Percentiles rank a stretch among this genome's conserved stretches.
phyloP scores from a whole-genome alignment of 192 early-diverging fungal species.

The Podila clonocystis region DNA sequence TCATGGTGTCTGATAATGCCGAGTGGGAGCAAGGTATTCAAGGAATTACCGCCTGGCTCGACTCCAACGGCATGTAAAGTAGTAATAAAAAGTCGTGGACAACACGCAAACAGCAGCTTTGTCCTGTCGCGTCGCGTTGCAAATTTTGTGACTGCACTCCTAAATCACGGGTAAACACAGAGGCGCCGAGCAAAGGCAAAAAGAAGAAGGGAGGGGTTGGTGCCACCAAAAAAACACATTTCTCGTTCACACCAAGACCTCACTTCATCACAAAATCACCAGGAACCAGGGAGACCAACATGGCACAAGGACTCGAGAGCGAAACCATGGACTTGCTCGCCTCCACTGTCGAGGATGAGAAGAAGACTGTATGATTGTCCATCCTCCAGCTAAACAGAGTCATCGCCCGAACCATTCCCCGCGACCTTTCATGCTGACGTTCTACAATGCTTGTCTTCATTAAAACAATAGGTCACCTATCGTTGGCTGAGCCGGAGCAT shows the following conservation, averaged over 20 bases:
- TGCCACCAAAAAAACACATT: no score
- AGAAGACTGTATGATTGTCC: conserved; percentile 25
- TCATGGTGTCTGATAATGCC: conserved; percentile 46
- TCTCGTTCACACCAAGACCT: not conserved
- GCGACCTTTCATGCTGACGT: not conserved
- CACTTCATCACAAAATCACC: not conserved
- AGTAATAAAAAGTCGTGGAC: not conserved
- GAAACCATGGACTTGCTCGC: conserved; percentile 32
- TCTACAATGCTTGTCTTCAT: not conserved
- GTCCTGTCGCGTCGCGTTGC: not conserved
- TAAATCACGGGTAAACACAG: no score
- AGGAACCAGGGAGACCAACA: not conserved
- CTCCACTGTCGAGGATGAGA: conserved; percentile 34
- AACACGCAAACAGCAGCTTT: not conserved
- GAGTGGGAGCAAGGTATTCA: conserved; percentile 51
- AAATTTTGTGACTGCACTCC: not conserved
- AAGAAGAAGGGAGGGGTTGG: no score
- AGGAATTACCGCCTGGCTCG: conserved; percentile 47
- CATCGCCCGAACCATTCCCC: not conserved
- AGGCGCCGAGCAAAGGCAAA: no score
- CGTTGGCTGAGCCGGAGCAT: conserved; percentile 48
- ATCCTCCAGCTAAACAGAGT: not conserved
- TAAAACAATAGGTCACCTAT: conserved; percentile 28
- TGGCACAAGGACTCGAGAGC: conserved; percentile 20
- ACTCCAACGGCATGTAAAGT: conserved; percentile 46